Conservation (phyloP, 169 alveolate genomes). For the Theileria annulata region DNA sequence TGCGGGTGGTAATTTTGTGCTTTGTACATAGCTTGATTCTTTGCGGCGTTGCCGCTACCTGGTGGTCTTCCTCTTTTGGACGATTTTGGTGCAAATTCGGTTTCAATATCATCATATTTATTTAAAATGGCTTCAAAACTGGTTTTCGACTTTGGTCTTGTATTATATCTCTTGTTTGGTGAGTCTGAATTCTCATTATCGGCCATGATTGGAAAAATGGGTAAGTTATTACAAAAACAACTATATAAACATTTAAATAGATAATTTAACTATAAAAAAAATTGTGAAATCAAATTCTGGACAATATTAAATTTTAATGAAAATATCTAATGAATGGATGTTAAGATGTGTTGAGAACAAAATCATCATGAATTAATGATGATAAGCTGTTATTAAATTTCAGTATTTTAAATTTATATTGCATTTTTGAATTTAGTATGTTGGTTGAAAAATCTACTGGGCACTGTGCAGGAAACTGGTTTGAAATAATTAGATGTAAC, state of each 20-base stretch:
- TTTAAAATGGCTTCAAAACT: background rate
- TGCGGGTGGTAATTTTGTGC: background rate
- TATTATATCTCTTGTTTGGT: constrained; percentile 3
- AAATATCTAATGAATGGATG: background rate
- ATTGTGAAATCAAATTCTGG: background rate
- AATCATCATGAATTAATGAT: constrained; percentile 11
- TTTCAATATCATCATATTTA: background rate
- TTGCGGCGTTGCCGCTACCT: background rate
- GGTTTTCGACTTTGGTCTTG: background rate
- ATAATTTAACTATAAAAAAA: background rate
- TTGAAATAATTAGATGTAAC: constrained; percentile 21
- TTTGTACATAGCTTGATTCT: background rate
- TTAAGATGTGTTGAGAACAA: constrained; percentile 9
- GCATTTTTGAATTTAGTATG: background rate
- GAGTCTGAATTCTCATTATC: background rate
- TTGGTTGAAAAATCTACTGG: constrained; percentile 32
- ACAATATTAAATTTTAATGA: background rate
- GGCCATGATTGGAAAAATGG: background rate
- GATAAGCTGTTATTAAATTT: constrained; percentile 9
- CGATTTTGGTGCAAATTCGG: no score
- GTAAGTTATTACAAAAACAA: background rate
- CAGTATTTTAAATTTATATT: background rate
- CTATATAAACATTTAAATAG: background rate
- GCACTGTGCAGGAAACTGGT: constrained; percentile 33
- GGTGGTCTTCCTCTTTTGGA: no score